These are phyloP conservation scores for Podaxis sp. DNA, from an alignment of 768 basidiomycete species.

Conservation along the genomic window DNA sequence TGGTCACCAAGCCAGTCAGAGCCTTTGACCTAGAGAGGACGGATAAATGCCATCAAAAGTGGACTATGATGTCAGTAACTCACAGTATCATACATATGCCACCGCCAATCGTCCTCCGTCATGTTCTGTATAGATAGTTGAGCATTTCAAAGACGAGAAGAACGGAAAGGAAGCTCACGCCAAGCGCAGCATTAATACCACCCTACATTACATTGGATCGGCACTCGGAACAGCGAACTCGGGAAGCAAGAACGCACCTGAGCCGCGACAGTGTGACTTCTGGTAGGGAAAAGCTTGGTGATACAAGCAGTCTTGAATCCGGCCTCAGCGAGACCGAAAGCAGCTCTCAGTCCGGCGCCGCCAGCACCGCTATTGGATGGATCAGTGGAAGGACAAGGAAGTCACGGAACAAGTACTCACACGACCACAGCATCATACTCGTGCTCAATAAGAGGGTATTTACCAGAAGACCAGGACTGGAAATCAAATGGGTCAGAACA, in stretches of 20 bases:
- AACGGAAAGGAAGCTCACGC: slow-evolving; percentile 49
- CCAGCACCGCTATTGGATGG: slow-evolving; percentile 76
- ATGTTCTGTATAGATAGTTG: slow-evolving; percentile 64
- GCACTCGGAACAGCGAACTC: slow-evolving; percentile 2
- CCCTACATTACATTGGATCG: slow-evolving; percentile 51
- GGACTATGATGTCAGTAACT: slow-evolving; percentile 26
- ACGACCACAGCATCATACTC: slow-evolving; percentile 99
- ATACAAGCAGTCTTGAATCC: slow-evolving; percentile 99
- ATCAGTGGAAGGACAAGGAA: slow-evolving; percentile 14
- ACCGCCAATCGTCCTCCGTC: slow-evolving; percentile 99
- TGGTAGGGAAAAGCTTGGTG: slow-evolving; percentile 97
- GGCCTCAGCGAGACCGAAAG: slow-evolving; percentile 97
- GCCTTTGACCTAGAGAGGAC: slow-evolving; percentile 80
- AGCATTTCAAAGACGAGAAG: slow-evolving; percentile 6
- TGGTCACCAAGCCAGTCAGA: slow-evolving; percentile 99
- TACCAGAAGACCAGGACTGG: slow-evolving; percentile 77
- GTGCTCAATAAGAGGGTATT: slow-evolving; percentile 97
- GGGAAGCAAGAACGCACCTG: slow-evolving; percentile 53
- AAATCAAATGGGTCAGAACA: slow-evolving; percentile 20
- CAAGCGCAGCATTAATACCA: slow-evolving; percentile 97
- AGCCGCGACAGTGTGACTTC: slow-evolving; percentile 98
- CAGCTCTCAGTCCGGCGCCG: slow-evolving; percentile 96
- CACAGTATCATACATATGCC: slow-evolving; percentile 98
- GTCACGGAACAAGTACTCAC: slow-evolving; percentile 53
- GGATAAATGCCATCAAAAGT: slow-evolving; percentile 18